Evolutionary conservation across 257 asterid species (phyloP).

Genomic region (Coffea eugenioides): DNA sequence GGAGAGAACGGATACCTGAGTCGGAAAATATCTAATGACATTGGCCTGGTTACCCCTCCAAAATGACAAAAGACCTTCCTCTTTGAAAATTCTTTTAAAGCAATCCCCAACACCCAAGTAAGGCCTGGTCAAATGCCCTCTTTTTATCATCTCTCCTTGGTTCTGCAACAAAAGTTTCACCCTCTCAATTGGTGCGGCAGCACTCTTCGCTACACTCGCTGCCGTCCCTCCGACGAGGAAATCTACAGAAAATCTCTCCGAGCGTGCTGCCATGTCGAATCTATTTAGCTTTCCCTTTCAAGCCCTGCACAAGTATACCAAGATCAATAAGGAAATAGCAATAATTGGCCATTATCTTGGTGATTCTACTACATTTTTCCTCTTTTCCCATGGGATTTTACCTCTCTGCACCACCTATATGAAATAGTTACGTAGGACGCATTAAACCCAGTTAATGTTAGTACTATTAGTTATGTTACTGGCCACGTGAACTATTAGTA

Average conservation of each 20-base stretch:
- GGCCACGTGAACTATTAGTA: no score
- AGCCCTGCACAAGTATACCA: constrained; percentile 30
- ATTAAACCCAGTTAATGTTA: no score
- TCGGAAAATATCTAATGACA: constrained; percentile 90
- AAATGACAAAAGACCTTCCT: constrained; percentile 68
- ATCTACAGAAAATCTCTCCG: constrained; percentile 70
- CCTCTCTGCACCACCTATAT: neutral
- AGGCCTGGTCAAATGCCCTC: constrained; percentile 81
- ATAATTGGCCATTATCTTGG: neutral
- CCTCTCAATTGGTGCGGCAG: constrained; percentile 95
- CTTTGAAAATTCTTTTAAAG: constrained; percentile 63
- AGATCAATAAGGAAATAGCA: neutral
- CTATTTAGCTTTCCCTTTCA: constrained; percentile 38
- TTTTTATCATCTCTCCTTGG: constrained; percentile 85
- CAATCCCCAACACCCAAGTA: constrained; percentile 67
- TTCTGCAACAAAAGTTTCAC: constrained; percentile 96
- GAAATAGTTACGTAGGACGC: neutral
- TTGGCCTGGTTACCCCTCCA: constrained; percentile 99
- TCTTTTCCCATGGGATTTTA: neutral
- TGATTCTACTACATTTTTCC: neutral
- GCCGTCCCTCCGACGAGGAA: constrained; percentile 84
- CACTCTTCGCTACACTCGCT: constrained; percentile 74
- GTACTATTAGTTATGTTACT: no score
- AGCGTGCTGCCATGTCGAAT: constrained; percentile 46
- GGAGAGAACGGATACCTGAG: constrained; percentile 56